Evolutionary conservation across 2,329 filamentous ascomycete species (phyloP), one percentile per base, ranked within the genome.

Genomic region (Claviceps spartinae): DNA sequence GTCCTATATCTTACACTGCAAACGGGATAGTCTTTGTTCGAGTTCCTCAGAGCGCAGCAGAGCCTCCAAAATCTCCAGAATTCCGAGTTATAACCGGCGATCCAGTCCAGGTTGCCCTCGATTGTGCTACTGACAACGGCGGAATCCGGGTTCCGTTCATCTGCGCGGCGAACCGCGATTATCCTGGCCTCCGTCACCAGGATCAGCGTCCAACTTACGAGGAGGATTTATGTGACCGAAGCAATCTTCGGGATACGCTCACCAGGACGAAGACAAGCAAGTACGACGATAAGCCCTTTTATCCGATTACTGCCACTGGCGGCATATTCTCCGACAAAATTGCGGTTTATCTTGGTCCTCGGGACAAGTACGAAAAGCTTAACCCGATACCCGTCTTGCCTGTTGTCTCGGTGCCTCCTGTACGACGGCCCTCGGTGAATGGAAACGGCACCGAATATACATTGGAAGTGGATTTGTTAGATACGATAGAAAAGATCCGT

Each of bases 171-270:
- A 87, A 89, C 67, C 85, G 89, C 63, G 85, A 83, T 62, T 74
- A 83, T 40, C 76, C 85, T 0, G 86, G 86, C 9, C 86, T 86
- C n/a, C 85, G 89, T 62, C 89, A 86, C 86, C 85, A 88, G 59
- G 84, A 76, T 7, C 74, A 74, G 54, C 72, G 69, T 11, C 64
- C 68, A 3, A 69, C 70, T 37, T 71, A 72, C 54, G 70, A 72
- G 68, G 86, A 89, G 66, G 83, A 83, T 57, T 76, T 90, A 38
- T 86, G 85, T 61, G 76, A 85, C 54, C 75, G 86, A 58, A 87
- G 83, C 68, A 88, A 84, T 56, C 76, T 90, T 37, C 82, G 83
- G 5, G 80, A 83, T 20, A 81, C 82, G 3, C 72, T 89, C 48
- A 76, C 74, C 22, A 83, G 77, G 47, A 81, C 83, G 2, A 81